These are phyloP conservation scores for Sphenostylis stenocarpa DNA, from an alignment of 306 rosid species.

Conservation along the genomic window DNA sequence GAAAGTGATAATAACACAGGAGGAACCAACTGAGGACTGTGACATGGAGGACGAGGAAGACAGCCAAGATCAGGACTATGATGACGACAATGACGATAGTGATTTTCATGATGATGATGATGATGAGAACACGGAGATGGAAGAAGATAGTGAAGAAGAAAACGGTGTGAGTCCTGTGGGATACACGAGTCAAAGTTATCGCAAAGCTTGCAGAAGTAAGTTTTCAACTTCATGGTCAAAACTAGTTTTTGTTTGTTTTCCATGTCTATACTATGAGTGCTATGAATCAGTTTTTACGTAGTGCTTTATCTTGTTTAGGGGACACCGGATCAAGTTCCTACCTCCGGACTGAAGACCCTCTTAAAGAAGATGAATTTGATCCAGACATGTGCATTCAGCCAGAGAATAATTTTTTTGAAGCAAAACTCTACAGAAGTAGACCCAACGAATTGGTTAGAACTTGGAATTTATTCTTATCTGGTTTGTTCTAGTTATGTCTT, in stretches of 20 bases:
- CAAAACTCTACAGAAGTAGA: neutral
- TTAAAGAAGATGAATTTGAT: neutral
- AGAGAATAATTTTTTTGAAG: slow-evolving; percentile 21
- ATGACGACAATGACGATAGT: neutral
- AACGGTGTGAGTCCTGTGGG: neutral
- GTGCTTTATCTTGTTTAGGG: slow-evolving; percentile 29
- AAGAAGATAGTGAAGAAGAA: neutral
- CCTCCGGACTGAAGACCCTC: neutral
- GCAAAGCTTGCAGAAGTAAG: slow-evolving; percentile 8
- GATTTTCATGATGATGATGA: neutral
- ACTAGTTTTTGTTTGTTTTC: neutral
- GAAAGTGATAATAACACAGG: neutral
- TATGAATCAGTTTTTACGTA: neutral
- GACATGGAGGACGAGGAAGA: neutral
- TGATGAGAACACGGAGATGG: neutral
- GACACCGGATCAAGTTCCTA: neutral
- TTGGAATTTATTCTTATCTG: slow-evolving; percentile 16
- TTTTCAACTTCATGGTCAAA: neutral
- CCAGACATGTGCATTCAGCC: slow-evolving; percentile 13
- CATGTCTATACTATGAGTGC: neutral
- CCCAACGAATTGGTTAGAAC: slow-evolving; percentile 36
- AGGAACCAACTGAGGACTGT: neutral
- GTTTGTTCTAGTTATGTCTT: neutral
- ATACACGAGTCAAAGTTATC: neutral
- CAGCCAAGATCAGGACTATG: neutral